Conservation (phyloP, 163 green algal genomes). For the Coccomyxa subellipsoidea region DNA sequence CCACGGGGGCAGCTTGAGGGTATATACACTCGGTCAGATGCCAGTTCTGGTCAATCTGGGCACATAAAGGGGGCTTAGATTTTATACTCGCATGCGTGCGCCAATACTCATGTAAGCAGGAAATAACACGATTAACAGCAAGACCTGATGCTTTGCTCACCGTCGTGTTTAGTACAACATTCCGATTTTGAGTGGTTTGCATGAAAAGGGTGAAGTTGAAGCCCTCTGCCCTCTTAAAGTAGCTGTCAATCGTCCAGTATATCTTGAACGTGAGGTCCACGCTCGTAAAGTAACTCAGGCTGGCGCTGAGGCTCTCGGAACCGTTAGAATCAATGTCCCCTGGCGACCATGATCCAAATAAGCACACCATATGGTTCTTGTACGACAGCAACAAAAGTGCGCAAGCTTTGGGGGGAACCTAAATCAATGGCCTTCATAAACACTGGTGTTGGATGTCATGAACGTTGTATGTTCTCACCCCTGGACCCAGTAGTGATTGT, state of each 20-base stretch:
- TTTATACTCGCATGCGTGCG: too few species aligned
- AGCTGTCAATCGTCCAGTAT: background rate
- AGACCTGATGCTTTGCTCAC: too few species aligned
- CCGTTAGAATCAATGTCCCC: background rate
- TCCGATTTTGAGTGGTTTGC: too few species aligned
- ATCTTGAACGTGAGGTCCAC: background rate
- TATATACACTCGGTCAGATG: background rate
- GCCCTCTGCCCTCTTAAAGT: background rate
- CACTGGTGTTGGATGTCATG: too few species aligned
- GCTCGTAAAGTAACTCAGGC: background rate
- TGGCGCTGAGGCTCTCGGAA: background rate
- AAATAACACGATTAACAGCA: background rate
- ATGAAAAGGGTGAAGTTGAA: background rate
- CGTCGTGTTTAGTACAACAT: too few species aligned
- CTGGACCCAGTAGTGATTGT: background rate
- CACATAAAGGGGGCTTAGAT: too few species aligned
- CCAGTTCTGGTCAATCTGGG: constrained; percentile 1
- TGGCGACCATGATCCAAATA: background rate
- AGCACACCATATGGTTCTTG: too few species aligned
- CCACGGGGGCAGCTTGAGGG: background rate
- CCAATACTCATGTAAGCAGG: background rate
- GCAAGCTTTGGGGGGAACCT: too few species aligned
- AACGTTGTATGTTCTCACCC: background rate
- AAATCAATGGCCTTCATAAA: too few species aligned
- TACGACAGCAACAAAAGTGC: too few species aligned